Percentiles rank a stretch among this genome's conserved stretches.
These are phyloP conservation scores for Cladosporium sp. DNA, from an alignment of 2,329 filamentous ascomycete genomes.

Conservation along the genomic window DNA sequence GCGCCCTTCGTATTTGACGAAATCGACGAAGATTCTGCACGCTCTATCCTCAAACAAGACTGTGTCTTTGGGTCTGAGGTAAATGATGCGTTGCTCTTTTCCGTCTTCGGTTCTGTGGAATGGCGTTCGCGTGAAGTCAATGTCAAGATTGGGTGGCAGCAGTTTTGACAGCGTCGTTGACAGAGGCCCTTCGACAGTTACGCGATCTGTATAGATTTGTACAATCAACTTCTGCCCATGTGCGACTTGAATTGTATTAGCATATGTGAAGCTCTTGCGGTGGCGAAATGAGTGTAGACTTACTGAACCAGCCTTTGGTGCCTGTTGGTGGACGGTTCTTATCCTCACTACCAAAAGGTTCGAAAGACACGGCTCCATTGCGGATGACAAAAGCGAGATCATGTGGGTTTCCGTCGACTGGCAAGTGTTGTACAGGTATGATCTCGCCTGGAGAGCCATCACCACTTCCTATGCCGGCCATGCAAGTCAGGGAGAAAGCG, in stretches of 20 bases:
- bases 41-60: neutral
- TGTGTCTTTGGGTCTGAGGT: conserved; percentile 5
- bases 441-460: conserved; percentile 3
- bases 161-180: neutral
- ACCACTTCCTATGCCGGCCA: neutral
- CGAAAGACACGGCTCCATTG: neutral
- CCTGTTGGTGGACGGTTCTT: neutral
- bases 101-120: too few relatives aligned
- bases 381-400: neutral
- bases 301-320: conserved; percentile 1
- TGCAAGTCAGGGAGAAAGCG: neutral
- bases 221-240: neutral
- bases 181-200: neutral
- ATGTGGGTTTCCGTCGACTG: neutral
- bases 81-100: neutral
- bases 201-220: neutral
- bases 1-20: neutral
- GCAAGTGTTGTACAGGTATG: neutral
- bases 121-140: neutral
- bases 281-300: neutral
- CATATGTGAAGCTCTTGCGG: neutral
- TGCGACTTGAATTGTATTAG: neutral
- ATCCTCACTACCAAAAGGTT: neutral
- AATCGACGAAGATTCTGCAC: neutral
- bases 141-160: neutral